phyloP scores from a whole-genome alignment of 352 stramenopile genomes.

The Pythium aquatile region DNA sequence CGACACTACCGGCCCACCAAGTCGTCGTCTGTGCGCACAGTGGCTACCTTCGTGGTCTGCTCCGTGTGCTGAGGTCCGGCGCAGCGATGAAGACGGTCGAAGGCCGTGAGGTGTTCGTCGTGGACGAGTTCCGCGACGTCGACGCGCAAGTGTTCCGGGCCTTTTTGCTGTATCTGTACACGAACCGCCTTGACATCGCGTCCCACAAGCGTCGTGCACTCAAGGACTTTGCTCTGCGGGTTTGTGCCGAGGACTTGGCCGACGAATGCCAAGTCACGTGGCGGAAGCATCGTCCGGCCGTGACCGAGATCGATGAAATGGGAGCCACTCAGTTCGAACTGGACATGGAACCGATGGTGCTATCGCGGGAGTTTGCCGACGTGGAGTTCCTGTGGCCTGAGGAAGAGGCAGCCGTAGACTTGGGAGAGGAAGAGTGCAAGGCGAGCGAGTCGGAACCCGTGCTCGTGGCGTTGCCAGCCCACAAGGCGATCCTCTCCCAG shows the following conservation, averaged over 20 bases:
- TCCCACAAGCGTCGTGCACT: slow-evolving; percentile 63
- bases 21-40: slow-evolving; percentile 60
- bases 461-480: slow-evolving; percentile 48
- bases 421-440: slow-evolving; percentile 26
- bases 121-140: slow-evolving; percentile 59
- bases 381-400: slow-evolving; percentile 79
- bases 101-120: slow-evolving; percentile 23
- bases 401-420: background rate
- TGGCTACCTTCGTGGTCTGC: slow-evolving; percentile 52
- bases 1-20: slow-evolving; percentile 38
- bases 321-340: slow-evolving; percentile 43
- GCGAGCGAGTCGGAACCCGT: slow-evolving; percentile 3
- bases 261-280: slow-evolving; percentile 54
- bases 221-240: slow-evolving; percentile 45
- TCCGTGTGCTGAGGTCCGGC: slow-evolving; percentile 38
- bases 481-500: slow-evolving; percentile 71
- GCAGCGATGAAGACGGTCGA: slow-evolving; percentile 8
- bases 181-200: slow-evolving; percentile 56
- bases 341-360: slow-evolving; percentile 54
- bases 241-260: slow-evolving; percentile 52
- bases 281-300: slow-evolving; percentile 34
- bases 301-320: slow-evolving; percentile 12
- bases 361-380: slow-evolving; percentile 48
- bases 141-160: slow-evolving; percentile 59
- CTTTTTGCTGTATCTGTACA: slow-evolving; percentile 74